These are phyloP conservation scores for Quillaja saponaria DNA, from an alignment of 306 rosid genomes.

Conservation along the genomic window DNA sequence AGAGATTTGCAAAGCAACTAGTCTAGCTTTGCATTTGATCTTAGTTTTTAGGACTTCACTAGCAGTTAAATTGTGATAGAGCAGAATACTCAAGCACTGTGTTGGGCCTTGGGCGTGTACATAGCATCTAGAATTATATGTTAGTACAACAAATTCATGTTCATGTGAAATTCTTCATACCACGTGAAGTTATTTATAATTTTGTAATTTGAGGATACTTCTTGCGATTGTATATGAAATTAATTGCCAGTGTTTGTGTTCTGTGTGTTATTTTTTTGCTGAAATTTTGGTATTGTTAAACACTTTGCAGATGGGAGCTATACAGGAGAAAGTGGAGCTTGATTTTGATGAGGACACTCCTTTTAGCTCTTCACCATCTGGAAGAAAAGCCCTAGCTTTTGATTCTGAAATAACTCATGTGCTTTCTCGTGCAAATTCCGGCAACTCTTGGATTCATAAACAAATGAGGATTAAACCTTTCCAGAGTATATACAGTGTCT, in stretches of 20 bases:
- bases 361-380: conserved; percentile 43
- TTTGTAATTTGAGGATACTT: too few species aligned
- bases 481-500: conserved; percentile 53
- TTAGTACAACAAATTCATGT: background rate
- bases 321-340: conserved; percentile 43
- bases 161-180: background rate
- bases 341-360: conserved; percentile 61
- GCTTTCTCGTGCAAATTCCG: conserved; percentile 31
- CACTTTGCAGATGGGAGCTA: conserved; percentile 49
- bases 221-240: too few species aligned
- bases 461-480: conserved; percentile 36
- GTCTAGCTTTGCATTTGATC: too few species aligned
- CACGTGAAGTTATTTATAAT: background rate
- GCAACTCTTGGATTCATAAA: conserved; percentile 38
- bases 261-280: background rate
- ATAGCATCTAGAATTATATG: too few species aligned
- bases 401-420: conserved; percentile 49
- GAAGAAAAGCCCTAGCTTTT: conserved; percentile 37
- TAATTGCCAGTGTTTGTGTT: conserved; percentile 1
- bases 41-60: too few species aligned
- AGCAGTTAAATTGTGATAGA: too few species aligned
- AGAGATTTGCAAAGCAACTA: too few species aligned
- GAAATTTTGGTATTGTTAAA: background rate
- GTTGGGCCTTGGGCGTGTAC: too few species aligned
- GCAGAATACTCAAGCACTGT: too few species aligned